A percentile compares a stretch with the other conserved stretches of the same genome.
These are phyloP conservation scores for Globisporangium cylindrosporum DNA, from an alignment of 352 stramenopile species.

Conservation along the genomic window DNA sequence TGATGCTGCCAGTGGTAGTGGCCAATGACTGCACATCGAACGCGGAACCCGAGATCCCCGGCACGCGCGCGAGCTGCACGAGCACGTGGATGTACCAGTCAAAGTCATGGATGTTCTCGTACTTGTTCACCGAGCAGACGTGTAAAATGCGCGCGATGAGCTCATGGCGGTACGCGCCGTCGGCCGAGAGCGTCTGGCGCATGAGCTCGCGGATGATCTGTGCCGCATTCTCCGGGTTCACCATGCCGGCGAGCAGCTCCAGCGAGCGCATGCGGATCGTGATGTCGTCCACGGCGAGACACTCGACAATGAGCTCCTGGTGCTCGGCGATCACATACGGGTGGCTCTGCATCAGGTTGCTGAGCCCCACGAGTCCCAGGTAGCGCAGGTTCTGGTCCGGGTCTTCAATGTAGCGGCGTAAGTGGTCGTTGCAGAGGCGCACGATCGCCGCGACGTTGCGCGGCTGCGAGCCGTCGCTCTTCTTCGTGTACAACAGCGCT, in stretches of 20 bases:
- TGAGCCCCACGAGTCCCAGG: constrained; percentile 96
- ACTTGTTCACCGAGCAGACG: constrained; percentile 98
- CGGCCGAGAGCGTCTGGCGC: constrained; percentile 92
- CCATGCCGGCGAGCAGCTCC: constrained; percentile 95
- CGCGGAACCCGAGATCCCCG: constrained; percentile 53
- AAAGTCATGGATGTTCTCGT: constrained; percentile 97
- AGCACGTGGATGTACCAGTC: constrained; percentile 98
- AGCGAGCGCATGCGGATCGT: constrained; percentile 98
- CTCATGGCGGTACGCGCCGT: constrained; percentile 94
- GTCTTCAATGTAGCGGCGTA: constrained; percentile 96
- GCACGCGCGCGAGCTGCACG: constrained; percentile 92
- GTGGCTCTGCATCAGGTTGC: constrained; percentile 95
- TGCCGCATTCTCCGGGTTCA: constrained; percentile 94
- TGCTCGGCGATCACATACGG: constrained; percentile 94
- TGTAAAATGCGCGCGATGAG: constrained; percentile 95
- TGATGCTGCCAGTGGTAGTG: constrained; percentile 21
- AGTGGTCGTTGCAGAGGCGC: constrained; percentile 93
- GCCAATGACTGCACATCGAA: constrained; percentile 32
- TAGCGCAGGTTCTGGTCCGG: constrained; percentile 99
- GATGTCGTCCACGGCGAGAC: constrained; percentile 97
- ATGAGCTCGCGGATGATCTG: constrained; percentile 97
- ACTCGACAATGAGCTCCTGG: constrained; percentile 94
- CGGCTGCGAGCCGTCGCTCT: constrained; percentile 94
- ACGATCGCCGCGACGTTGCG: constrained; percentile 94
- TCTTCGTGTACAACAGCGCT: constrained; percentile 95